Evolutionary conservation across 495 filamentous ascomycete species (phyloP).

Genomic region (Aspergillus haitiensis): DNA sequence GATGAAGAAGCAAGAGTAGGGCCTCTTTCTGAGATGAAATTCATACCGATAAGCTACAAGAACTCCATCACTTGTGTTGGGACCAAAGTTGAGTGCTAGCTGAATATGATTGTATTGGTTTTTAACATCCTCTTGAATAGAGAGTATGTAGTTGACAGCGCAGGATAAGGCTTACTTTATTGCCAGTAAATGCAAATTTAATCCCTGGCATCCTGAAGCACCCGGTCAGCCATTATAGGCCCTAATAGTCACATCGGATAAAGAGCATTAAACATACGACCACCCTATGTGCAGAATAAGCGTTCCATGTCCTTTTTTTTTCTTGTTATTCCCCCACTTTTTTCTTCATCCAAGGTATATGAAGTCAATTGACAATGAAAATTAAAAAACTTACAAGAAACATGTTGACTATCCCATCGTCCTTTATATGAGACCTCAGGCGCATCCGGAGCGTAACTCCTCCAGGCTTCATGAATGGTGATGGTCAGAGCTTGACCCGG

Average conservation of each 20-base stretch:
- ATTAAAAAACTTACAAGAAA: conserved; percentile 58
- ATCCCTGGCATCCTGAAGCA: conserved; percentile 52
- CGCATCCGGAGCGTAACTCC: conserved; percentile 53
- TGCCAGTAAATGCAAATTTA: conserved; percentile 62
- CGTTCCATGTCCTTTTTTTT: not conserved
- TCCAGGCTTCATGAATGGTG: conserved; percentile 36
- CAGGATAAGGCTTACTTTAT: conserved; percentile 38
- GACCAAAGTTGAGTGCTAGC: conserved; percentile 60
- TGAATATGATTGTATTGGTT: conserved; percentile 16
- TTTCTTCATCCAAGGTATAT: too few relatives aligned
- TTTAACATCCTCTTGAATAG: not conserved
- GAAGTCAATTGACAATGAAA: not conserved
- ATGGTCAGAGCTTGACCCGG: conserved; percentile 32
- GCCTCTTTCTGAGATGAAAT: too few relatives aligned
- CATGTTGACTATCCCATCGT: conserved; percentile 65
- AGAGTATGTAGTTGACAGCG: not conserved
- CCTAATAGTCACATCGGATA: too few relatives aligned
- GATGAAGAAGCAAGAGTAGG: too few relatives aligned
- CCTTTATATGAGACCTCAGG: conserved; percentile 65
- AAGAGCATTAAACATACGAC: conserved; percentile 32
- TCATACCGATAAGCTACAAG: conserved; percentile 55
- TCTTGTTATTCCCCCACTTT: too few relatives aligned
- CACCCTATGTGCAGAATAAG: conserved; percentile 29
- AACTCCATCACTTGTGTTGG: conserved; percentile 53
- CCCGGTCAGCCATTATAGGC: not conserved